Conservation (phyloP, 73 alveolate species). For the Effrenium voratum region DNA sequence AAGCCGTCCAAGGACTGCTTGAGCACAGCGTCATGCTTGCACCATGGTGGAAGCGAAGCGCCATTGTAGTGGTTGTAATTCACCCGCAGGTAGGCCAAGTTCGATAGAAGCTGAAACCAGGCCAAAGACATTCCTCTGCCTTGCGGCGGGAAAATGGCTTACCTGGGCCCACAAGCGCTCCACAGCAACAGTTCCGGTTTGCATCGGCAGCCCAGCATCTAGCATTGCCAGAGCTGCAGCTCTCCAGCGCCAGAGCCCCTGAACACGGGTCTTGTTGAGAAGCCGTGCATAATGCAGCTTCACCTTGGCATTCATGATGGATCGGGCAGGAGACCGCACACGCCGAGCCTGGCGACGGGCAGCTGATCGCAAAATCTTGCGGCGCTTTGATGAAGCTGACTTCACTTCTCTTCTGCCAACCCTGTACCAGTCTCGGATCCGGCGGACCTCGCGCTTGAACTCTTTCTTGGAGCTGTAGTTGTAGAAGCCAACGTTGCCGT, state of each 20-base stretch:
- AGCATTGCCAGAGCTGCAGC: constrained; percentile 48
- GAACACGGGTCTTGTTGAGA: background rate
- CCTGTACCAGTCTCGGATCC: background rate
- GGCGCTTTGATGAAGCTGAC: background rate
- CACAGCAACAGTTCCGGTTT: constrained; percentile 1
- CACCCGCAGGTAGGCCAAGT: background rate
- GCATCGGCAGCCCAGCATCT: constrained; percentile 17
- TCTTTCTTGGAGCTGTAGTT: background rate
- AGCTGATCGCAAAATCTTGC: background rate
- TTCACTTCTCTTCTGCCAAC: too few relatives aligned
- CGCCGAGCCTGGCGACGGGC: too few relatives aligned
- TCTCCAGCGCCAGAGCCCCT: constrained; percentile 39
- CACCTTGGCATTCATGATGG: background rate
- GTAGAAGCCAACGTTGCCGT: constrained; percentile 9
- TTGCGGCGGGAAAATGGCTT: background rate
- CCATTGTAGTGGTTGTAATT: constrained; percentile 18
- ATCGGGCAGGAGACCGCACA: too few relatives aligned
- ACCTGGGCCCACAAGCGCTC: constrained; percentile 32
- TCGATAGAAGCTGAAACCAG: constrained; percentile 25
- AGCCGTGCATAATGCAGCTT: background rate
- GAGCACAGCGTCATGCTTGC: constrained; percentile 7
- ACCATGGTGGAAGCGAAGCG: constrained; percentile 16
- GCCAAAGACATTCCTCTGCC: background rate
- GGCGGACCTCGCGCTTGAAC: background rate
- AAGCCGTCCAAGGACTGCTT: background rate